Evolutionary conservation across 2,329 filamentous ascomycete genomes (phyloP).

Genomic region (Byssochlamys sp.): DNA sequence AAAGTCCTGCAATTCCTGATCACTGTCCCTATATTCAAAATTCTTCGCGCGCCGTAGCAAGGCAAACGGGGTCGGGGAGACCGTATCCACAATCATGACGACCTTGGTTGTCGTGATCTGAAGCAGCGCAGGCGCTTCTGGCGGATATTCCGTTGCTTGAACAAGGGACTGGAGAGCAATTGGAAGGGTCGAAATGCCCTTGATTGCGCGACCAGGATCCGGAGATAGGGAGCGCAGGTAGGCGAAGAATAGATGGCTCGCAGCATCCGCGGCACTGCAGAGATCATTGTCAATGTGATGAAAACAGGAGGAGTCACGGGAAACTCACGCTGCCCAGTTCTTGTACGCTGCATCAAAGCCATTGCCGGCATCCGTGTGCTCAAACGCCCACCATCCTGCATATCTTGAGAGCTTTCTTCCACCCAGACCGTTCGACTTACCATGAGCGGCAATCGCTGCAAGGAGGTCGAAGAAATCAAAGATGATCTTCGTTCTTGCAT

Average conservation of each 20-base stretch:
- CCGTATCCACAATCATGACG: conserved; percentile 89
- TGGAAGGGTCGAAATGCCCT: conserved; percentile 74
- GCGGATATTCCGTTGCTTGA: conserved; percentile 88
- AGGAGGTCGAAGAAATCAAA: conserved; percentile 94
- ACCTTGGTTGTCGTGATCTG: conserved; percentile 77
- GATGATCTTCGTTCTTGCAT: conserved; percentile 75
- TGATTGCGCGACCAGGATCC: conserved; percentile 57
- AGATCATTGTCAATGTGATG: conserved; percentile 15
- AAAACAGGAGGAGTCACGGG: background rate
- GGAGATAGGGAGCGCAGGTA: conserved; percentile 85
- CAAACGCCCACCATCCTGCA: conserved; percentile 98
- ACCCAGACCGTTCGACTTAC: conserved; percentile 84
- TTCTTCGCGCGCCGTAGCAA: conserved; percentile 82
- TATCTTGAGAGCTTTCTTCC: conserved; percentile 88
- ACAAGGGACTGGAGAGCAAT: conserved; percentile 84
- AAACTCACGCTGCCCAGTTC: conserved; percentile 64
- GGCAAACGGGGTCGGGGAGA: conserved; percentile 89
- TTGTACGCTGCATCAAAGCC: conserved; percentile 94
- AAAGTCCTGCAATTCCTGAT: conserved; percentile 73
- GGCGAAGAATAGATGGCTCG: conserved; percentile 94
- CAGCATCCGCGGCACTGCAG: conserved; percentile 77
- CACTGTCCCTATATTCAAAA: conserved; percentile 88
- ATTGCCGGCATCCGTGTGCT: conserved; percentile 73
- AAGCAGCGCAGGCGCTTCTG: conserved; percentile 64
- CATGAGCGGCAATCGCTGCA: conserved; percentile 80